A percentile compares a stretch with the other conserved stretches of the same genome.
Conservation (phyloP, 2,329 filamentous ascomycete species). For the Arthrobotrys sphaeroides region DNA sequence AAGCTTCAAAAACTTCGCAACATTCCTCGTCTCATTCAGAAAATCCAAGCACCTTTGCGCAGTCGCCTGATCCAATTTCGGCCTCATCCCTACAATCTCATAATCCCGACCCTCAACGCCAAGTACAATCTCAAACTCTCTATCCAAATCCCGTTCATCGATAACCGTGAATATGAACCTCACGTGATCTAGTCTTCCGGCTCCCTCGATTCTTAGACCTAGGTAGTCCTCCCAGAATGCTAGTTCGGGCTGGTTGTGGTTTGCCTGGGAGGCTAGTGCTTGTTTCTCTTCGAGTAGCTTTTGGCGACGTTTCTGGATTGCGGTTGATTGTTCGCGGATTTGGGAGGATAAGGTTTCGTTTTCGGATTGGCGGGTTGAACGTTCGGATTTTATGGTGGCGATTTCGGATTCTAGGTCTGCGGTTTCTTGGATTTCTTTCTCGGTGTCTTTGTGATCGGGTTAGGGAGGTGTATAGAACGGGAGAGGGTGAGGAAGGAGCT, state of each 20-base stretch:
- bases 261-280: conserved; percentile 80
- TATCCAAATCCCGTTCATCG: conserved; percentile 85
- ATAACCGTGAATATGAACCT: conserved; percentile 91
- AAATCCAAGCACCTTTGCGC: conserved; percentile 79
- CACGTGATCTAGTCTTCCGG: conserved; percentile 81
- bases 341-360: conserved; percentile 70
- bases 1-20: conserved; percentile 77
- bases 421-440: conserved; percentile 71
- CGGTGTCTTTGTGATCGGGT: conserved; percentile 3
- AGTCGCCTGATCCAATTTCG: conserved; percentile 81
- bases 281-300: conserved; percentile 66
- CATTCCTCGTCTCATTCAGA: conserved; percentile 81
- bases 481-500: conserved; percentile 15
- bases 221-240: conserved; percentile 96
- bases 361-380: conserved; percentile 69
- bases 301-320: conserved; percentile 67
- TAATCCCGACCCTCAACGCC: conserved; percentile 84
- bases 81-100: conserved; percentile 80
- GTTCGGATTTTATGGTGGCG: conserved; percentile 68
- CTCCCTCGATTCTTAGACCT: conserved; percentile 87
- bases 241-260: conserved; percentile 90
- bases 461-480: conserved; percentile 33
- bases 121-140: conserved; percentile 93
- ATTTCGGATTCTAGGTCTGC: conserved; percentile 76
- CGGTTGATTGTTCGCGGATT: conserved; percentile 73